These are phyloP conservation scores for Kodamaea ohmeri DNA, from an alignment of 1,139 yeast genomes.

Conservation along the genomic window DNA sequence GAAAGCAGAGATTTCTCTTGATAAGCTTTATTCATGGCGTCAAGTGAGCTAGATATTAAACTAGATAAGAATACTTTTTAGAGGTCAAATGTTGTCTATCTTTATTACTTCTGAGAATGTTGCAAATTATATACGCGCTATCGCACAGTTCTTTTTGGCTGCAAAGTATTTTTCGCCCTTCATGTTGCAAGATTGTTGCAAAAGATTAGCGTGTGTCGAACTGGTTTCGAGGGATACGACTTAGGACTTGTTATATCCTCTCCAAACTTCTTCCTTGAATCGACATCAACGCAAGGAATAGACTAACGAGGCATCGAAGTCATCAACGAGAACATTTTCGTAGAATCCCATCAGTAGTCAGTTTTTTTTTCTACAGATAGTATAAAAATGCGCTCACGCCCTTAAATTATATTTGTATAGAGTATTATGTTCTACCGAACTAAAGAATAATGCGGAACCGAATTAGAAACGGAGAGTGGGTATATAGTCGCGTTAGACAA, in stretches of 20 bases:
- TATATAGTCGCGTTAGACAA: not conserved
- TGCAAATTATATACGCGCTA: slow-evolving; percentile 1
- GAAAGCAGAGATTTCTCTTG: not conserved
- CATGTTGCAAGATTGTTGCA: slow-evolving; percentile 5
- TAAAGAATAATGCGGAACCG: not conserved
- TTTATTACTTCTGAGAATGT: not conserved
- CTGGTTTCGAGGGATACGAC: too few relatives aligned
- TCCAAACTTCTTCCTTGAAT: too few relatives aligned
- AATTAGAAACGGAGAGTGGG: not conserved
- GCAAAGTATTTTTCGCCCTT: slow-evolving; percentile 4
- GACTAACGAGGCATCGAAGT: too few relatives aligned
- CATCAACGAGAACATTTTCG: too few relatives aligned
- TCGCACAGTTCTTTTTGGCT: not conserved
- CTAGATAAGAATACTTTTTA: not conserved
- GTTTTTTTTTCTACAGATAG: not conserved
- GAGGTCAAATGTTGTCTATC: not conserved
- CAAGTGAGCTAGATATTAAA: too few relatives aligned
- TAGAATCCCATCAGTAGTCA: not conserved
- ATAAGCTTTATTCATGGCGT: not conserved
- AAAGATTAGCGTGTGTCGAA: too few relatives aligned
- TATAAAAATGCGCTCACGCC: not conserved
- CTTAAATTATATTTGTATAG: not conserved
- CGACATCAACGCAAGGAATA: too few relatives aligned
- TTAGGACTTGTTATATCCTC: too few relatives aligned
- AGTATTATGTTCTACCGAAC: slow-evolving; percentile 1